Conservation (phyloP, 2,329 filamentous ascomycete genomes). For the Aspergillus sp. region DNA sequence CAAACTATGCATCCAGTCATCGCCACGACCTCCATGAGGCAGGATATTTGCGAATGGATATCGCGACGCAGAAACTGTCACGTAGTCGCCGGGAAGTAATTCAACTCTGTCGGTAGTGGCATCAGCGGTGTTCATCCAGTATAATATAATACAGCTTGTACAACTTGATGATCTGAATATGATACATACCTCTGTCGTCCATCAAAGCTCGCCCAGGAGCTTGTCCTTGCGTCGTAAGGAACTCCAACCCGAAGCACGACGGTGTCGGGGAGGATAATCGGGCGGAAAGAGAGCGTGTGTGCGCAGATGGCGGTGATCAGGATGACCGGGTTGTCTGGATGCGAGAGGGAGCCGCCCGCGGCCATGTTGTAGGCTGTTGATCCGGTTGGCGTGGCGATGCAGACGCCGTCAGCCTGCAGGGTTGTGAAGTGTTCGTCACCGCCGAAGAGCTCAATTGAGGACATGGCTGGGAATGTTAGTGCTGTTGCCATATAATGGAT, state of each 20-base stretch:
- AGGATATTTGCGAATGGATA: slow-evolving; percentile 54
- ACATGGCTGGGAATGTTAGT: slow-evolving; percentile 67
- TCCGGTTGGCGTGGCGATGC: slow-evolving; percentile 90
- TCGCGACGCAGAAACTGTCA: slow-evolving; percentile 52
- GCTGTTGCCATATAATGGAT: background rate
- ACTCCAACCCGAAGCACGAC: slow-evolving; percentile 91
- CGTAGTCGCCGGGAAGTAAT: slow-evolving; percentile 51
- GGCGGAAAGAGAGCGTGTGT: slow-evolving; percentile 90
- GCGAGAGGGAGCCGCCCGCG: slow-evolving; percentile 90
- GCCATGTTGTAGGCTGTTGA: slow-evolving; percentile 95
- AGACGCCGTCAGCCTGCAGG: slow-evolving; percentile 87
- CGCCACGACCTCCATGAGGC: slow-evolving; percentile 43
- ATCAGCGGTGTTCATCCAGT: background rate
- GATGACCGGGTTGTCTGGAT: slow-evolving; percentile 95
- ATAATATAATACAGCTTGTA: no score
- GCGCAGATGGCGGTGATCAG: slow-evolving; percentile 92
- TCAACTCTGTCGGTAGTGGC: slow-evolving; percentile 38
- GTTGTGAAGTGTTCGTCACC: slow-evolving; percentile 96
- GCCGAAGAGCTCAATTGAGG: slow-evolving; percentile 85
- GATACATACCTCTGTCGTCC: slow-evolving; percentile 69
- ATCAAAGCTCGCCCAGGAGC: slow-evolving; percentile 97
- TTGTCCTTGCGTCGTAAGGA: slow-evolving; percentile 87
- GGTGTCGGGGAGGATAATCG: slow-evolving; percentile 95
- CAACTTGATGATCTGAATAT: no score
- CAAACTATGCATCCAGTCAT: slow-evolving; percentile 53